Evolutionary conservation across 352 stramenopile species (phyloP).

Genomic region (Blastocystis sp.): DNA sequence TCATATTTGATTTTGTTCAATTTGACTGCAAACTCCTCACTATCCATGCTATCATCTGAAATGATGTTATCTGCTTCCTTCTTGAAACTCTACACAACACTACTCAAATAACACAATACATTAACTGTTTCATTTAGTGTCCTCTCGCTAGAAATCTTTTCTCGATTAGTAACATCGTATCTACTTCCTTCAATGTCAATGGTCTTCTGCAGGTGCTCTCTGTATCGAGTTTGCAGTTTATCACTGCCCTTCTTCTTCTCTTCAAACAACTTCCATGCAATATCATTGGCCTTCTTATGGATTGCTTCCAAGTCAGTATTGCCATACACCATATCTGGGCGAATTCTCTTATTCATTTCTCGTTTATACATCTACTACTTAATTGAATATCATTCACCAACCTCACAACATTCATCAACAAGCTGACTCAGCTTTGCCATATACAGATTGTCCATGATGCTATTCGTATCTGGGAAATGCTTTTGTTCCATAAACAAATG

Average conservation of each 20-base stretch:
- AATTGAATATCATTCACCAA: not conserved
- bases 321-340: not conserved
- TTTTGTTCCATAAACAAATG: not conserved
- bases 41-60: not conserved
- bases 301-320: not conserved
- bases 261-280: not conserved
- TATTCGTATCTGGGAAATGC: not conserved
- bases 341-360: not conserved
- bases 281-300: not conserved
- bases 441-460: not conserved
- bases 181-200: not conserved
- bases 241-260: not conserved
- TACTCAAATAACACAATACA: not conserved
- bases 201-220: not conserved
- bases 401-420: not conserved
- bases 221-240: not conserved
- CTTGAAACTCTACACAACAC: no score
- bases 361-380: not conserved
- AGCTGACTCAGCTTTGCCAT: not conserved
- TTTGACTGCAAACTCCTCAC: not conserved
- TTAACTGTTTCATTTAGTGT: not conserved
- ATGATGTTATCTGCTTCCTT: no score
- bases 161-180: not conserved
- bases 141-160: not conserved
- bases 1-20: not conserved